Evolutionary conservation across 2,329 filamentous ascomycete genomes (phyloP), one percentile per base, ranked within the genome.

Genomic region (Colletotrichum orbiculare): DNA sequence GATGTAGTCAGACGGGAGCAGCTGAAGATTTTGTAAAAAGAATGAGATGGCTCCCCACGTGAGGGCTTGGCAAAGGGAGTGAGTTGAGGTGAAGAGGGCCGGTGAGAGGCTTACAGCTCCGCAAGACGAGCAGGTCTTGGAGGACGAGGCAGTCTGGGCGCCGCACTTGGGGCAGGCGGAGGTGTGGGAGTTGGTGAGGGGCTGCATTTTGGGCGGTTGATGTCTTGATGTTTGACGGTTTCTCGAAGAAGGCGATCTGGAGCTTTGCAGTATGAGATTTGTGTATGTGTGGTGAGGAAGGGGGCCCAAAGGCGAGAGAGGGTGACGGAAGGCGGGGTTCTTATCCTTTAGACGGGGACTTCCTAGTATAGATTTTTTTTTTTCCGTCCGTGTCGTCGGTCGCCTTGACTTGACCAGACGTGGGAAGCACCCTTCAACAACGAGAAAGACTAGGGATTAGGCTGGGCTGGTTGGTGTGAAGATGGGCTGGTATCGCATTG

Each of bases 91-190:
- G 38, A 45, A 38, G 25, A 41, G 55, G 43, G 53, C 47, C 41
- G 10, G 37, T 43, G 35, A 12, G 25, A 39, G 39, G 80, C 85
- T 72, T 80, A 88, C 86, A 72, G 86, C 84, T 60, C 86, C 86
- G 78, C 86, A 88, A 63, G 80, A 78, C 64, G 72, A 71, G 79
- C 86, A 88, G 66, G 79, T 81, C 84, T 88, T 88, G 78, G 71
- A 70, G 46, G 71, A 70, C 70, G 78, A 78, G 50, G 75, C 71
- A 70, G 82, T 80, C 72, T 77, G 67, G 71, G 79, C 77, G 71
- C 80, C 82, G 81, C 86, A 88, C 79, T 85, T 87, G 78, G 86
- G 86, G 81, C 86, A 88, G 71, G 73, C 69, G 62, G 73, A 70
- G 72, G 78, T 73, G 74, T 73, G 72, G 65, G 64, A 66, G 75